A percentile compares a stretch with the other conserved stretches of the same genome.
phyloP scores from a whole-genome alignment of 805 yeast genomes.

The Kluyveromyces nonfermentans region DNA sequence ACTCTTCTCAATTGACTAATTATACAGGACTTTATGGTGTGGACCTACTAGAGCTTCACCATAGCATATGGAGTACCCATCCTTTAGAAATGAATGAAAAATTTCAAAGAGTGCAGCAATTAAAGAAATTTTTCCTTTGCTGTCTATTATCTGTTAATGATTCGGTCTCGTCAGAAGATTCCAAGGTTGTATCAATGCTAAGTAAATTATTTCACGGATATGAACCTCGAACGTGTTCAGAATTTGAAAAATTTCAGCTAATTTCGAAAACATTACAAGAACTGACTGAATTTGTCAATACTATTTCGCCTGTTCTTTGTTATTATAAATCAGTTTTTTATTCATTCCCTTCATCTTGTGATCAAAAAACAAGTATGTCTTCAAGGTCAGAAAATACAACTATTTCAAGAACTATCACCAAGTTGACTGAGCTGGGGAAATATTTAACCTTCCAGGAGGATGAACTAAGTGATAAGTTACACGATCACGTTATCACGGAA shows the following conservation, averaged over 20 bases:
- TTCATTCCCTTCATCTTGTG: not conserved
- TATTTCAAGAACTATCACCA: not conserved
- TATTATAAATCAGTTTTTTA: not conserved
- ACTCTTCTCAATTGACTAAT: conserved; percentile 30
- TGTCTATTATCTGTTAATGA: conserved; percentile 30
- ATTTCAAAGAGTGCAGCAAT: conserved; percentile 28
- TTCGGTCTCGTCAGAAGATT: conserved; percentile 7
- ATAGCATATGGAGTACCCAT: conserved; percentile 11
- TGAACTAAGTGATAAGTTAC: not conserved
- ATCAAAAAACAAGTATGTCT: not conserved
- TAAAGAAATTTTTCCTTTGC: conserved; percentile 37
- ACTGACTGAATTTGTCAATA: not conserved
- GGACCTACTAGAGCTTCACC: conserved; percentile 23
- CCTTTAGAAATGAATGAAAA: conserved; percentile 22
- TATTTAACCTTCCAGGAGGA: not conserved
- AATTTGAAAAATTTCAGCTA: conserved; percentile 11
- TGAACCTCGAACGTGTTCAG: conserved; percentile 11
- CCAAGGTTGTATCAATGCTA: not conserved
- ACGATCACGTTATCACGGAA: not conserved
- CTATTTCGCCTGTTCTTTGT: not conserved
- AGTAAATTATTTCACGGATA: conserved; percentile 8
- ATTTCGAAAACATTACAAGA: conserved; percentile 13
- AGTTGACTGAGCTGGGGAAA: conserved; percentile 3
- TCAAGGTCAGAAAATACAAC: not conserved
- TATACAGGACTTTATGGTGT: conserved; percentile 38